Base-by-base conservation (phyloP, 257 asterid species). In the Scutellaria minor region DNA sequence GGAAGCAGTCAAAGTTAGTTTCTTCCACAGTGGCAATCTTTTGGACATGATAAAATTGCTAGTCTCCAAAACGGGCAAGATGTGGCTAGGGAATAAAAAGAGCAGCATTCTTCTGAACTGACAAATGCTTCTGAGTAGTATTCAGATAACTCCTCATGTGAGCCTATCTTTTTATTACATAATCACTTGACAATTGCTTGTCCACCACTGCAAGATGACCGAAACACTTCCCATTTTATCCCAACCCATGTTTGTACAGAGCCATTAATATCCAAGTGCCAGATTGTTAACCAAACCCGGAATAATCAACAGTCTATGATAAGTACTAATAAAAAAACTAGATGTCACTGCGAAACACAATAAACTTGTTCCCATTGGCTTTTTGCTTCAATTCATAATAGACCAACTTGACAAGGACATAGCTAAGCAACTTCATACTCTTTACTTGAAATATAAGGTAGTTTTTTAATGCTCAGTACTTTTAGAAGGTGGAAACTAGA, bases 321-420 rank as follows among this genome's bases (percentile, higher is more conserved):
- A 12, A 64, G 58, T 64, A 64, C 67, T 61, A 71, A 56, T 70
- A 87, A 69, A 58, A 58, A 87, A 82, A 75, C 44, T 80, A 63
- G 83, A 77, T 46, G 66, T 65, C 64, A 1, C 85, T 4, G 39
- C 68, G 73, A 88, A 83, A 65, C 83, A 80, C 75, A 87, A 93
- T 70, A 89, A 88, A 77, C 98, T 89, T 81, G 98, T 94, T 71
- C 97, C 98, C 13, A 87, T 89, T 81, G 98, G 92, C 67, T 56
- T 88, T 88, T 73, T 94, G 86, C 96, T 94, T 78, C 97, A 97
- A 59, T 84, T 88, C 77, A 89, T 94, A 77, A 88, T 78, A 73
- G 93, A 95, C 68, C 96, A 84, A 76, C 97, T 91, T 70, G 98
- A 94, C 83, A 88, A 84, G 83, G 98, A 91, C 70, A 88, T 96